These are phyloP conservation scores for Populus euphratica DNA, from an alignment of 345 rosid genomes.

Conservation along the genomic window DNA sequence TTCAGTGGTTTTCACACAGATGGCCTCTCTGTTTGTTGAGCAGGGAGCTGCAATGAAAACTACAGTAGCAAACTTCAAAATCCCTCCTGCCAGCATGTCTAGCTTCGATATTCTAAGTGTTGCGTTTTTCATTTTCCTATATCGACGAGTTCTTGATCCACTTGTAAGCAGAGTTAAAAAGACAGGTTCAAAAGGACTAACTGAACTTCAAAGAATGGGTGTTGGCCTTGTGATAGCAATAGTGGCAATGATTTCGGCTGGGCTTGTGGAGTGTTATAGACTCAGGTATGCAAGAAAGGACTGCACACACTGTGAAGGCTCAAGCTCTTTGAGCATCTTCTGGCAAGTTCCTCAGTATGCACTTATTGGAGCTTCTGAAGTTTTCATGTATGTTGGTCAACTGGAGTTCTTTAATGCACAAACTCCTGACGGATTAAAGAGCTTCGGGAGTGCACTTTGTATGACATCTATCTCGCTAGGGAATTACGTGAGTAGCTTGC, in stretches of 20 bases:
- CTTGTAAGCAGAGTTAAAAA: constrained; percentile 45
- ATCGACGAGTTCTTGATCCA: constrained; percentile 80
- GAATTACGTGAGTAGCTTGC: constrained; percentile 94
- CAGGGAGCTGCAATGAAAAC: constrained; percentile 99
- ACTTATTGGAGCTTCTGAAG: constrained; percentile 95
- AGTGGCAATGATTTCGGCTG: constrained; percentile 85
- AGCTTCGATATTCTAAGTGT: constrained; percentile 94
- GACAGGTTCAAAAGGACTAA: constrained; percentile 55
- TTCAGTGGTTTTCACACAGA: constrained; percentile 95
- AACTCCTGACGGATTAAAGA: constrained; percentile 89
- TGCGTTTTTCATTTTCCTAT: constrained; percentile 79
- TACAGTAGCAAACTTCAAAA: constrained; percentile 53
- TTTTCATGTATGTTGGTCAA: constrained; percentile 97
- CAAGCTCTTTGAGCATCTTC: constrained; percentile 96
- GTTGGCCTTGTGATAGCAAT: constrained; percentile 87
- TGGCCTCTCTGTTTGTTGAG: constrained; percentile 98
- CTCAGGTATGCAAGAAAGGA: constrained; percentile 58
- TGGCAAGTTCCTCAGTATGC: constrained; percentile 98
- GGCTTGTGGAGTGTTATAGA: constrained; percentile 78
- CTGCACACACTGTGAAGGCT: constrained; percentile 71
- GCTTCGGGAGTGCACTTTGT: constrained; percentile 93
- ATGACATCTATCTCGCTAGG: constrained; percentile 97
- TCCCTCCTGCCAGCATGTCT: constrained; percentile 98
- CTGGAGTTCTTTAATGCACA: constrained; percentile 97
- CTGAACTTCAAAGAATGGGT: constrained; percentile 97